These are phyloP conservation scores for Fusarium zealandicum DNA, from an alignment of 2,329 filamentous ascomycete genomes.

Conservation along the genomic window DNA sequence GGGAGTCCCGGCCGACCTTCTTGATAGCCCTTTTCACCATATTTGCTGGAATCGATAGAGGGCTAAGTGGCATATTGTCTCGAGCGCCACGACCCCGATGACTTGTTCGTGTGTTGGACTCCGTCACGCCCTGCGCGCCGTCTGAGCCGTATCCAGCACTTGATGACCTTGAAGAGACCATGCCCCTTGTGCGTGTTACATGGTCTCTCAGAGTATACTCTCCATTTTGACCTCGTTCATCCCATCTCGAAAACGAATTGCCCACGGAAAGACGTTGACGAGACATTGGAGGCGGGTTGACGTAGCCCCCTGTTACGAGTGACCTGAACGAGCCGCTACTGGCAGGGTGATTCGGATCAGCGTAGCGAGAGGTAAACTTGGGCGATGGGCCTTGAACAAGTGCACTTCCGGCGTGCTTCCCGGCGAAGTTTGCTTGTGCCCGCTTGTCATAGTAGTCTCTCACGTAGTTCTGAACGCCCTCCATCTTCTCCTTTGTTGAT, in stretches of 20 bases:
- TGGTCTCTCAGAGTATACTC: slow-evolving; percentile 1
- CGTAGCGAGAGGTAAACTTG: slow-evolving; percentile 17
- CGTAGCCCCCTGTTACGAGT: slow-evolving; percentile 20
- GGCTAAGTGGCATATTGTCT: background rate
- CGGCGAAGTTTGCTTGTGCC: slow-evolving; percentile 9
- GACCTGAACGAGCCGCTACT: slow-evolving; percentile 26
- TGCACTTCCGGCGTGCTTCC: slow-evolving; percentile 4
- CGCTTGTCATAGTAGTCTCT: slow-evolving; percentile 18
- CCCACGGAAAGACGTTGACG: background rate
- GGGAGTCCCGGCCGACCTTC: background rate
- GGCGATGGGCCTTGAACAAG: background rate
- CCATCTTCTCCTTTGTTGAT: slow-evolving; percentile 4
- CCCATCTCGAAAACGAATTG: background rate
- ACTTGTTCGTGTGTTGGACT: background rate
- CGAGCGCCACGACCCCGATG: background rate
- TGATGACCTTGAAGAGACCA: background rate
- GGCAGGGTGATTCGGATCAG: slow-evolving; percentile 23
- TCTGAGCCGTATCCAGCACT: background rate
- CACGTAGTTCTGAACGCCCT: slow-evolving; percentile 1
- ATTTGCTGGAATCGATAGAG: background rate
- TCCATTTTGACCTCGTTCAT: background rate
- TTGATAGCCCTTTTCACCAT: slow-evolving; percentile 11
- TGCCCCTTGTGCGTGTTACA: background rate
- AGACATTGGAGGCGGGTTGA: slow-evolving; percentile 20
- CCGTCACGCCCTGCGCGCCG: background rate